Conservation (phyloP, 768 basidiomycete species). For the Macrolepiota dolichaula region DNA sequence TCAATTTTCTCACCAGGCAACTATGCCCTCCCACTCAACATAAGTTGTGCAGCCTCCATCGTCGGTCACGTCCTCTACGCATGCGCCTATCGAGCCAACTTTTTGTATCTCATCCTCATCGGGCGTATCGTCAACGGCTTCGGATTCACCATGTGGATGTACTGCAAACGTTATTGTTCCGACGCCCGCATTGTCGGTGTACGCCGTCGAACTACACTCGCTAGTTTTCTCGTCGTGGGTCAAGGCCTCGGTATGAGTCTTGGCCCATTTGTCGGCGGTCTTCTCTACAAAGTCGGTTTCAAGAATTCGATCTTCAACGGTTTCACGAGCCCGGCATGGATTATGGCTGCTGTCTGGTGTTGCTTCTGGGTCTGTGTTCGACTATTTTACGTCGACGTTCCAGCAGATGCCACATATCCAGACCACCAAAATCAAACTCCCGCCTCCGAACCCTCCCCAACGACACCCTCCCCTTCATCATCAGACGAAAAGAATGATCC, state of each 20-base stretch:
- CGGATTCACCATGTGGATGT: constrained; percentile 63
- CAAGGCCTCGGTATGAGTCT: constrained; percentile 60
- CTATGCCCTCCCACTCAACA: constrained; percentile 52
- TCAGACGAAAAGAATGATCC: constrained; percentile 3
- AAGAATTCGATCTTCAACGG: constrained; percentile 57
- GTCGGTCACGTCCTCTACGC: constrained; percentile 60
- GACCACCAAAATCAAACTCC: constrained; percentile 10
- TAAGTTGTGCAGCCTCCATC: constrained; percentile 49
- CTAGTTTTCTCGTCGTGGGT: constrained; percentile 58
- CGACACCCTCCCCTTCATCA: neutral
- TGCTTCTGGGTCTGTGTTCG: constrained; percentile 41
- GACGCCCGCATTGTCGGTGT: constrained; percentile 67
- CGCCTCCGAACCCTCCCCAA: constrained; percentile 36
- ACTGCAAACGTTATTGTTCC: constrained; percentile 62
- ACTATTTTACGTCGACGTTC: constrained; percentile 37
- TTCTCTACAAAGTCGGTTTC: constrained; percentile 60
- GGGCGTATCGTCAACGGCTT: constrained; percentile 62
- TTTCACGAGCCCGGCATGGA: constrained; percentile 62
- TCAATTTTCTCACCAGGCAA: constrained; percentile 33
- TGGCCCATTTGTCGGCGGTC: constrained; percentile 61
- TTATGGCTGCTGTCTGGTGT: constrained; percentile 53
- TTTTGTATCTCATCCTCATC: constrained; percentile 65
- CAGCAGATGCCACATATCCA: constrained; percentile 9
- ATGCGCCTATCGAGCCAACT: constrained; percentile 55
- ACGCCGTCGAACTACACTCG: constrained; percentile 59